phyloP scores from a whole-genome alignment of 2,329 filamentous ascomycete species.

The Bertia moriformis region DNA sequence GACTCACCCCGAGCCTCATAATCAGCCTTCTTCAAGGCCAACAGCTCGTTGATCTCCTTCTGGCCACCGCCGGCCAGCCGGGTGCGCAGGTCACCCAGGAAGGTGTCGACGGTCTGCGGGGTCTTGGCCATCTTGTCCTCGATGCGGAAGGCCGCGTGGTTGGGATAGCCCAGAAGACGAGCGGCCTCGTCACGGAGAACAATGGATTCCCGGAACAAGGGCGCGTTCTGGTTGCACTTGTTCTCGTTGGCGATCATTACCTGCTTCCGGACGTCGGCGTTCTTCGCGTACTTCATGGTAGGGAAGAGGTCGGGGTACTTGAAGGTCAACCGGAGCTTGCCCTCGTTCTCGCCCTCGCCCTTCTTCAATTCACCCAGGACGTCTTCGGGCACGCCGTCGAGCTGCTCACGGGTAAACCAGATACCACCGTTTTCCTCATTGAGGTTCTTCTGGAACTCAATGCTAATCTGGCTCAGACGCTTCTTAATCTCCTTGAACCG shows the following conservation, averaged over 20 bases:
- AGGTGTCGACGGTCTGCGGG: constrained; percentile 36
- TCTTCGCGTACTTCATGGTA: constrained; percentile 32
- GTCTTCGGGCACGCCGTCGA: constrained; percentile 30
- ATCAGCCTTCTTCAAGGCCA: constrained; percentile 32
- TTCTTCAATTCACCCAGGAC: constrained; percentile 27
- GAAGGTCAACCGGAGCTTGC: constrained; percentile 30
- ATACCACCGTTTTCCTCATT: constrained; percentile 33
- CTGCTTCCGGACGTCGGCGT: constrained; percentile 28
- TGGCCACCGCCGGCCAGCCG: constrained; percentile 29
- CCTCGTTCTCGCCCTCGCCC: constrained; percentile 26
- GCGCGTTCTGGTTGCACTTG: constrained; percentile 16
- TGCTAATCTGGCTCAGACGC: constrained; percentile 27
- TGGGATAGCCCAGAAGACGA: constrained; percentile 36
- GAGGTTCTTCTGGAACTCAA: constrained; percentile 32
- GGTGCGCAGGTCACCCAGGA: constrained; percentile 31
- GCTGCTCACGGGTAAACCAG: constrained; percentile 30
- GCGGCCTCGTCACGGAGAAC: constrained; percentile 39
- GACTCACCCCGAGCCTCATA: constrained; percentile 17
- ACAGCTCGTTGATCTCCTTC: constrained; percentile 31
- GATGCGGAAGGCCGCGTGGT: constrained; percentile 38
- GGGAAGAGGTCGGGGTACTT: constrained; percentile 40
- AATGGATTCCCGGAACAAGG: constrained; percentile 37
- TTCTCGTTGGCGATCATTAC: constrained; percentile 38
- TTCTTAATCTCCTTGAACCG: constrained; percentile 37
- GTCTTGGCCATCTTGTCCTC: constrained; percentile 47